Conservation (phyloP, 257 asterid species). For the Nicotiana tabacum region DNA sequence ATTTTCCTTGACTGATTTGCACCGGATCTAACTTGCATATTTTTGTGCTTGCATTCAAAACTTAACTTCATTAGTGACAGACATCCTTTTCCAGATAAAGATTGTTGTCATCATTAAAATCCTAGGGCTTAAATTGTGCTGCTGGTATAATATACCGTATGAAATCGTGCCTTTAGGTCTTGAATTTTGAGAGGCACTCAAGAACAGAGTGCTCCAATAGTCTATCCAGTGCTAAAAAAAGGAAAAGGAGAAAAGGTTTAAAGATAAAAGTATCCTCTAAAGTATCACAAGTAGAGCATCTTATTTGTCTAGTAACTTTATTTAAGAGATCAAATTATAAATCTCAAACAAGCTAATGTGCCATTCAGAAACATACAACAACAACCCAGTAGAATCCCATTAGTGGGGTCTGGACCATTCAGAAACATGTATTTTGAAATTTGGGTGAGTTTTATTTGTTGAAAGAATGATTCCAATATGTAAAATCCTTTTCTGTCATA, state of each 20-base stretch:
- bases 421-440: background rate
- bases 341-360: background rate
- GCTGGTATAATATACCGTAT: background rate
- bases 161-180: background rate
- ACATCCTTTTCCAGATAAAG: too few species aligned
- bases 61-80: too few species aligned
- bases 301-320: background rate
- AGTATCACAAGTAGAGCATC: background rate
- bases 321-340: background rate
- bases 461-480: background rate
- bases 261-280: background rate
- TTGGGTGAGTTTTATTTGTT: background rate
- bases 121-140: background rate
- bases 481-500: background rate
- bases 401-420: background rate
- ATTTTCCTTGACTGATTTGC: too few species aligned
- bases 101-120: too few species aligned
- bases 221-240: background rate
- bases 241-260: background rate
- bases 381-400: too few species aligned
- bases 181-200: background rate
- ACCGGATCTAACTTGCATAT: too few species aligned
- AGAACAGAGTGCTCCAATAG: background rate
- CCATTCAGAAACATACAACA: background rate
- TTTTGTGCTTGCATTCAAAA: too few species aligned